Evolutionary conservation across 176 grass and related monocot species (phyloP).

Genomic region (Chloris gayana): DNA sequence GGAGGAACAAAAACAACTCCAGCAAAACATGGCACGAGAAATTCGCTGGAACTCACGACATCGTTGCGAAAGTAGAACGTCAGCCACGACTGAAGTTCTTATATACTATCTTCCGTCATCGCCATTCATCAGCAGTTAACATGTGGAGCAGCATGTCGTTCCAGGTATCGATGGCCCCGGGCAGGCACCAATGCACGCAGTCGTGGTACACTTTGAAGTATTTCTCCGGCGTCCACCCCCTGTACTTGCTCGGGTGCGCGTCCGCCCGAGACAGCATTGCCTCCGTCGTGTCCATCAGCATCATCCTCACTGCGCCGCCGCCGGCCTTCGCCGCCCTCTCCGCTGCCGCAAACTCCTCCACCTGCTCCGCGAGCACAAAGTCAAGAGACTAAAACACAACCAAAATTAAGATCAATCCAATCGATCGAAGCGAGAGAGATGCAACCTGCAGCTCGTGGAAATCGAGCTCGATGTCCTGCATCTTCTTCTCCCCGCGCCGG

Average conservation of each 20-base stretch:
- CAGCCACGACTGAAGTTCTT: too few species aligned
- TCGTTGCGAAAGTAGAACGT: too few species aligned
- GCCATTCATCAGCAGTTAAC: neutral
- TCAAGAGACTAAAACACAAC: too few species aligned
- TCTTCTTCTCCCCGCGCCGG: constrained; percentile 29
- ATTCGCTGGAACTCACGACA: neutral
- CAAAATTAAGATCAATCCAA: too few species aligned
- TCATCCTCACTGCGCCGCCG: constrained; percentile 16
- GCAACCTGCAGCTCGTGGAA: constrained; percentile 2
- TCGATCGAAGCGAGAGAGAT: too few species aligned
- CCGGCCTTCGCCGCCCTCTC: neutral
- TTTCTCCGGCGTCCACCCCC: constrained; percentile 46
- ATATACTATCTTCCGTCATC: neutral
- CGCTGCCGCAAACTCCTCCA: constrained; percentile 50
- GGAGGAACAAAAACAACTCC: too few species aligned
- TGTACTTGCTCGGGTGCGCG: constrained; percentile 66
- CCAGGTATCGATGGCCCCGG: constrained; percentile 57
- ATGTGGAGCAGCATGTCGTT: constrained; percentile 68
- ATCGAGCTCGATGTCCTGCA: constrained; percentile 40
- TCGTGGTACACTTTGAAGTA: constrained; percentile 51
- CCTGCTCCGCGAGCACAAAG: neutral
- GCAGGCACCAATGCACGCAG: constrained; percentile 75
- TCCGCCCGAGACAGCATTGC: constrained; percentile 61
- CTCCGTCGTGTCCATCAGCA: constrained; percentile 65
- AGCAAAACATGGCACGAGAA: neutral